Conservation (phyloP, 2,329 filamentous ascomycete genomes). For the Cordyceps sp. region DNA sequence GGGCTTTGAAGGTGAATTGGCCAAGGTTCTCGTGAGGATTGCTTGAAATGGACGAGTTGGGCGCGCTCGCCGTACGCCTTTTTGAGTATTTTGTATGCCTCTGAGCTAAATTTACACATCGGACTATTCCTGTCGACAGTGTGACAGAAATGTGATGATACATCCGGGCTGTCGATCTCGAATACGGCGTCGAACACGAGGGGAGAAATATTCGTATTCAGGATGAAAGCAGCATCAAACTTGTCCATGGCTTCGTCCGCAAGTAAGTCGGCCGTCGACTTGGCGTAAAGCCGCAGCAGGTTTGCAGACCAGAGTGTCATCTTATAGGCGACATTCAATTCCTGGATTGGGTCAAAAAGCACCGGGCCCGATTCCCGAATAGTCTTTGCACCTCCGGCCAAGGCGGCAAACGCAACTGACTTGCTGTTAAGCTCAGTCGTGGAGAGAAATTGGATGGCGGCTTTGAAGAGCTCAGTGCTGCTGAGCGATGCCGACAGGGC, state of each 20-base stretch:
- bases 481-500: slow-evolving; percentile 68
- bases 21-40: slow-evolving; percentile 16
- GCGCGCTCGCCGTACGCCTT: slow-evolving; percentile 63
- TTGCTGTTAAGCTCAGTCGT: slow-evolving; percentile 54
- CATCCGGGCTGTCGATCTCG: slow-evolving; percentile 15
- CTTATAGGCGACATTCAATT: slow-evolving; percentile 76
- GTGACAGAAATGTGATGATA: slow-evolving; percentile 9
- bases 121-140: slow-evolving; percentile 24
- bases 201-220: slow-evolving; percentile 34
- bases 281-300: slow-evolving; percentile 58
- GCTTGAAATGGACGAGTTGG: slow-evolving; percentile 45
- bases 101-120: slow-evolving; percentile 29
- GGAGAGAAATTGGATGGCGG: slow-evolving; percentile 72
- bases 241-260: slow-evolving; percentile 60
- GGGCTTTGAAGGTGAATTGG: slow-evolving; percentile 8
- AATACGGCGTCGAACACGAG: slow-evolving; percentile 36
- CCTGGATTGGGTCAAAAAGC: slow-evolving; percentile 59
- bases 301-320: slow-evolving; percentile 76
- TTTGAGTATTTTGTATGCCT: slow-evolving; percentile 47
- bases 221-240: slow-evolving; percentile 74
- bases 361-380: slow-evolving; percentile 40
- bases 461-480: slow-evolving; percentile 90
- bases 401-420: slow-evolving; percentile 34
- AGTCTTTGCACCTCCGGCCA: slow-evolving; percentile 14
- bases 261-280: slow-evolving; percentile 55